Evolutionary conservation across 169 alveolate genomes (phyloP), one percentile per base, ranked within the genome.

Genomic region (Eimeria praecox): DNA sequence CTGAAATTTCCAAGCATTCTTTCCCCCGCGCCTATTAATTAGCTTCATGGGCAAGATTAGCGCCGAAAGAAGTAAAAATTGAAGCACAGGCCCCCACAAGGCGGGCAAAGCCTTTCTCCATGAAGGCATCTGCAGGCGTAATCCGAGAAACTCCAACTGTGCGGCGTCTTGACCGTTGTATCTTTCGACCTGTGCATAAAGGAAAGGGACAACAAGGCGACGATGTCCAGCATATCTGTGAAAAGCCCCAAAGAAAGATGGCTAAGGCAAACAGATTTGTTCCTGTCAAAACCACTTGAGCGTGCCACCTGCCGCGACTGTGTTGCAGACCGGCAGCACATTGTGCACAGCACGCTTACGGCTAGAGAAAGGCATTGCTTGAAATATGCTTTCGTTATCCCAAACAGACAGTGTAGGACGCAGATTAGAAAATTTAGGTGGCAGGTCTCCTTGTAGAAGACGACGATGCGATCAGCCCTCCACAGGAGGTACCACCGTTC

Each of bases 401-500:
- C 93, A n/a, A 87, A 87, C 20, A 87, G 78, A 42, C 93, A 87
- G 33, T 87, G 93, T 42, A 87, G 69, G 64, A 27, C 38, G 62
- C 93, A 87, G 59, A 87, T 33, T 0, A 62, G 82, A 56, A 87
- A 46, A 62, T 87, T 87, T 42, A 87, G 10, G 82, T 54, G 49
- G 33, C 56, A 38, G 1, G 62, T 87, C 42, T 56, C 93, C 93
- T 87, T 87, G 82, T 87, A 87, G 40, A 87, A 54, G 38, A 62
- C 93, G 49, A 62, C 82, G 49, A 87, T 46, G 93, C 24, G 80
- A 27, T 59, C 93, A 46, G 93, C 78, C 66, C 93, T 80, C 93
- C 93, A 87, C 46, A 87, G 83, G 44, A 87, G 40, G 42, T 87
- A 87, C 93, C 93, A 87, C 6, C 93, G 93, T 54, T 87, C 93